phyloP scores from a whole-genome alignment of 192 early-diverging fungal species.

The Backusella australiensis region DNA sequence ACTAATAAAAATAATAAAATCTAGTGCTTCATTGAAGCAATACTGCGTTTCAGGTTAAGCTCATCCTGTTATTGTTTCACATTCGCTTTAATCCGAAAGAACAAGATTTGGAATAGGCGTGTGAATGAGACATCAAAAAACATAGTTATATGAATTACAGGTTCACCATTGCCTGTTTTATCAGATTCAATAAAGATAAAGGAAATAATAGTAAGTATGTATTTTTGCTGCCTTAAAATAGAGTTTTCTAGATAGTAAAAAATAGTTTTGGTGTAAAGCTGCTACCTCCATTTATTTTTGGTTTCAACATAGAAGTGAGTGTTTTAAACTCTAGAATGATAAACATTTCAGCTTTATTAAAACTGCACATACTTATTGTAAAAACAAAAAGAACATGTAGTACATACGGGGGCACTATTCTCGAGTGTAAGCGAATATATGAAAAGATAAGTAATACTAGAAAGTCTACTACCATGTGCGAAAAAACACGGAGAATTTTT shows the following conservation, averaged over 20 bases:
- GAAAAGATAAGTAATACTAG: no score
- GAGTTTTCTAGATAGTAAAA: not conserved
- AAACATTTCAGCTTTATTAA: no score
- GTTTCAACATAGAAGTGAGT: not conserved
- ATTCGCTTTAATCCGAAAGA: not conserved
- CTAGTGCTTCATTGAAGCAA: not conserved
- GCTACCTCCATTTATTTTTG: not conserved
- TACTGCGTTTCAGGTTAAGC: not conserved
- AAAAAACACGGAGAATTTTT: no score
- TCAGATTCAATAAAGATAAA: not conserved
- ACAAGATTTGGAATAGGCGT: not conserved
- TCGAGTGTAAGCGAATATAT: not conserved
- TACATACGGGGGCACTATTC: not conserved
- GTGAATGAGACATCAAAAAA: not conserved
- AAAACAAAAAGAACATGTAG: no score
- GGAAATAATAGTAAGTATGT: not conserved
- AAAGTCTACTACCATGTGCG: no score
- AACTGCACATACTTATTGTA: no score
- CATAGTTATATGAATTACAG: not conserved
- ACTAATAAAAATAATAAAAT: not conserved
- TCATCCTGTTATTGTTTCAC: not conserved
- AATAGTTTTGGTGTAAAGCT: not conserved
- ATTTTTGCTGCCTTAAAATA: not conserved
- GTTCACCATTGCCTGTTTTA: not conserved
- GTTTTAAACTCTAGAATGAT: not conserved